Percentiles rank a stretch among this genome's conserved stretches.
Conservation (phyloP, 1,139 yeast genomes). For the Candida neerlandica region DNA sequence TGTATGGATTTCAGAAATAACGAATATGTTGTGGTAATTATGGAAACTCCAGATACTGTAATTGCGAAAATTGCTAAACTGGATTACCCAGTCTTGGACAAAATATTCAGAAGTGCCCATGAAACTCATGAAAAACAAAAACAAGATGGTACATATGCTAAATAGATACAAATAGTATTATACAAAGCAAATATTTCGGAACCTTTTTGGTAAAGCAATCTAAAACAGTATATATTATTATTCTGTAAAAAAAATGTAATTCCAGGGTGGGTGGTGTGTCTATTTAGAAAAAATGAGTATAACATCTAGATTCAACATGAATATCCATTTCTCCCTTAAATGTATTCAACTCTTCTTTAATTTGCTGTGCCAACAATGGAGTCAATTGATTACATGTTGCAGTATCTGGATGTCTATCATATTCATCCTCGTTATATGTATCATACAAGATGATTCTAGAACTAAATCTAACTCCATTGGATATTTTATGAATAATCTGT, state of each 20-base stretch:
- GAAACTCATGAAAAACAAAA: slow-evolving; percentile 27
- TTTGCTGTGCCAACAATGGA: slow-evolving; percentile 83
- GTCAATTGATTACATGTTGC: slow-evolving; percentile 94
- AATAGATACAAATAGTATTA: not conserved
- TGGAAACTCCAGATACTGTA: slow-evolving; percentile 45
- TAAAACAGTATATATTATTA: not conserved
- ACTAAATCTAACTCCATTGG: slow-evolving; percentile 66
- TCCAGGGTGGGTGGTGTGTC: not conserved
- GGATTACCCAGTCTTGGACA: slow-evolving; percentile 41
- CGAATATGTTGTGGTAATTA: slow-evolving; percentile 47
- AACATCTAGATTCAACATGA: slow-evolving; percentile 74
- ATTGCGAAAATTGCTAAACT: slow-evolving; percentile 44
- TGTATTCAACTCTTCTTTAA: slow-evolving; percentile 81
- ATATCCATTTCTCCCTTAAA: slow-evolving; percentile 80
- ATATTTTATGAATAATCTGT: slow-evolving; percentile 12
- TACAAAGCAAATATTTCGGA: not conserved
- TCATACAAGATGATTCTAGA: slow-evolving; percentile 84
- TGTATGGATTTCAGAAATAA: slow-evolving; percentile 46
- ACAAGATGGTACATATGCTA: slow-evolving; percentile 3
- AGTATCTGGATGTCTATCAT: slow-evolving; percentile 90
- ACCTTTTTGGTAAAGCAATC: not conserved
- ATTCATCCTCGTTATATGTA: slow-evolving; percentile 81
- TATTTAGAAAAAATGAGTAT: slow-evolving; percentile 70
- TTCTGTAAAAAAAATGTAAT: not conserved
- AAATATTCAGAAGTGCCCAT: slow-evolving; percentile 52